Base-by-base conservation (phyloP, 176 grass and related monocot species). In the Zoysia japonica region DNA sequence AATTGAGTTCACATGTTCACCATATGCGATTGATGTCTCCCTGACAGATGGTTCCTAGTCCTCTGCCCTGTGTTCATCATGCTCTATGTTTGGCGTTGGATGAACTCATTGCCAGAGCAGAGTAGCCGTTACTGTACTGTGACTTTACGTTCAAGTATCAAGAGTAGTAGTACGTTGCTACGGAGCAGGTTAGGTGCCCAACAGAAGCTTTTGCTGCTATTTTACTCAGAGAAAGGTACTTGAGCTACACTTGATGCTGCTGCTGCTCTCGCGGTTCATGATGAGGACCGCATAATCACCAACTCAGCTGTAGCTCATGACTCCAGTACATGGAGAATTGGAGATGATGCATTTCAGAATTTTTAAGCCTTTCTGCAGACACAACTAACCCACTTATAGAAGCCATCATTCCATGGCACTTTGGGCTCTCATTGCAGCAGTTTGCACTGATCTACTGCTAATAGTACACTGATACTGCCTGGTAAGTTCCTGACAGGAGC, bases 61-160 rank as follows among this genome's bases (percentile, higher is more conserved):
- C 8, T 46, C 9, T 45, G 20, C 4, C 42, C 45, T 19, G 17
- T 68, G 42, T 68, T 73, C 50, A 40, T 39, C 47, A 51, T 16
- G 47, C 48, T 48, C 9, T 28, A 5, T 19, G 19, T 43, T 9
- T 20, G 6, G 36, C 70, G 36, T 77, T 64, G 70, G 45, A n/a
- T 78, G 63, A 64, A 47, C 28, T 76, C 53, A 70, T 80, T 53
- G 80, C 4, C 6, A 57, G 16, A 74, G 7, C 7, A 79, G 19
- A 39, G 40, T 59, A 45, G 64, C 28, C 64, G 82, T 67, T 40
- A 4, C 9, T 80, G 87, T 88, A 87, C 85, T 65, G 80, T 83
- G 77, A 71, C 87, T 85, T 85, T 38, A 67, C 14, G 71, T 89
- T 80, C 42, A 72, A 77, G 82, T 85, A 76, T 85, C 82, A 76